Conservation (phyloP, 305 asterid genomes). For the Lippia alba region DNA sequence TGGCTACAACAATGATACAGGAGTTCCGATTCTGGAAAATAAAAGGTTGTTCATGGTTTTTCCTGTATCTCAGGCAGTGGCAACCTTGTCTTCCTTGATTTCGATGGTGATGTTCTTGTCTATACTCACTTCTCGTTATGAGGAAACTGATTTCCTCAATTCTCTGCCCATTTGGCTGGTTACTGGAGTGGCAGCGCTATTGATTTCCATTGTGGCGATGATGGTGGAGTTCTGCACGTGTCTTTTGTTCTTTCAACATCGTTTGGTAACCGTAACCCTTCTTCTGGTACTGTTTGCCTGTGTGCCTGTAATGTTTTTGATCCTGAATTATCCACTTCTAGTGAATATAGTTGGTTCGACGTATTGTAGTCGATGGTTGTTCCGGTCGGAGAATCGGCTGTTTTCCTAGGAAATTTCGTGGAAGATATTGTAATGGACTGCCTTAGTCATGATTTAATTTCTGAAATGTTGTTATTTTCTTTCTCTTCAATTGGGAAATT, state of each 20-base stretch:
- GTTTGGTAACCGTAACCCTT: neutral
- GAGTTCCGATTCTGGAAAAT: constrained; percentile 9
- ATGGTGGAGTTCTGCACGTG: constrained; percentile 29
- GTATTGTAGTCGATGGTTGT: constrained; percentile 12
- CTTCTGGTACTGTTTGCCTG: constrained; percentile 10
- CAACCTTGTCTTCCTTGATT: constrained; percentile 31
- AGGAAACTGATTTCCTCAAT: constrained; percentile 23
- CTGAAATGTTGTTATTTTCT: too few relatives aligned
- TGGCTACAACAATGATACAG: constrained; percentile 22
- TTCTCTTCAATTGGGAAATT: too few relatives aligned
- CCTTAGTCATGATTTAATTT: too few relatives aligned
- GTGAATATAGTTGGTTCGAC: constrained; percentile 23
- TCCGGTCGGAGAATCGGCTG: constrained; percentile 31
- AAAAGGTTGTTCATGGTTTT: too few relatives aligned
- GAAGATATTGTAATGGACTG: too few relatives aligned
- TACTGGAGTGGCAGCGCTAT: constrained; percentile 29
- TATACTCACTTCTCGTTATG: constrained; percentile 31
- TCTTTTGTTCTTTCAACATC: constrained; percentile 26
- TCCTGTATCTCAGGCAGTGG: constrained; percentile 31
- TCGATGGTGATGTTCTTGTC: constrained; percentile 36
- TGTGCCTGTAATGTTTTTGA: constrained; percentile 29
- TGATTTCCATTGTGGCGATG: constrained; percentile 39
- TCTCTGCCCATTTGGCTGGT: constrained; percentile 34
- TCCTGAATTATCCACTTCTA: constrained; percentile 28
- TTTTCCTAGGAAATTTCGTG: too few relatives aligned